These are phyloP conservation scores for Paraphaeosphaeria minitans DNA, from an alignment of 2,329 filamentous ascomycete genomes.

Conservation along the genomic window DNA sequence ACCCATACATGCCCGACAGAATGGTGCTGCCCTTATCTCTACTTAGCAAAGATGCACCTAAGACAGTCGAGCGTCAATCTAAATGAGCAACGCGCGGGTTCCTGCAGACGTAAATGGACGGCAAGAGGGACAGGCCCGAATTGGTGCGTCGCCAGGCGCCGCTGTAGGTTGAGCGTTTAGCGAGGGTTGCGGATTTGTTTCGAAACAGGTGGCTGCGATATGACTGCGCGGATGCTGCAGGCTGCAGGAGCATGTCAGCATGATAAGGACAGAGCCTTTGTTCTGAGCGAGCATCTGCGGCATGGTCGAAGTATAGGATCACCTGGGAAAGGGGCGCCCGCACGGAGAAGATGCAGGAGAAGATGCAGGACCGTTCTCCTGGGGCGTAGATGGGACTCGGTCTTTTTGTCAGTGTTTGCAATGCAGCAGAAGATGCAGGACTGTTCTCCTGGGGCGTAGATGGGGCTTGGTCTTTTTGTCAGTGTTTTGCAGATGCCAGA, in stretches of 20 bases:
- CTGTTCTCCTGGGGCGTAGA: neutral
- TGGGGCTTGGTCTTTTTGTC: neutral
- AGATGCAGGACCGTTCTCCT: neutral
- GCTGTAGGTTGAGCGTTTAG: conserved; percentile 5
- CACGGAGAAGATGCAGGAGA: neutral
- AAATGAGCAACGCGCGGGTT: conserved; percentile 14
- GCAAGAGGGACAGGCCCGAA: conserved; percentile 4
- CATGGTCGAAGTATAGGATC: neutral
- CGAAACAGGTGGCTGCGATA: conserved; percentile 21
- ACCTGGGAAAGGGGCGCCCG: neutral
- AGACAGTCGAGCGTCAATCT: neutral
- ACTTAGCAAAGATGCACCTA: neutral
- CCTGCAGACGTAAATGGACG: conserved; percentile 15
- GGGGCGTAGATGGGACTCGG: conserved; percentile 2
- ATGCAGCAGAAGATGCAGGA: neutral
- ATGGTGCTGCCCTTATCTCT: conserved; percentile 1
- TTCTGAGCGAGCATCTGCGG: neutral
- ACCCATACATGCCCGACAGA: conserved; percentile 5
- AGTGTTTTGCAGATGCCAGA: neutral
- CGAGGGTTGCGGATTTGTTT: conserved; percentile 15
- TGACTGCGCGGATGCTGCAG: conserved; percentile 8
- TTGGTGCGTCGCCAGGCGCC: conserved; percentile 5
- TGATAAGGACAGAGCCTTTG: conserved; percentile 5
- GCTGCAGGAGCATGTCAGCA: conserved; percentile 10
- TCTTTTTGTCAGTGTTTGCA: no score